Percentiles rank a stretch among this genome's conserved stretches.
Evolutionary conservation across 2,329 filamentous ascomycete species (phyloP).

Genomic region (Cytospora chrysosperma): DNA sequence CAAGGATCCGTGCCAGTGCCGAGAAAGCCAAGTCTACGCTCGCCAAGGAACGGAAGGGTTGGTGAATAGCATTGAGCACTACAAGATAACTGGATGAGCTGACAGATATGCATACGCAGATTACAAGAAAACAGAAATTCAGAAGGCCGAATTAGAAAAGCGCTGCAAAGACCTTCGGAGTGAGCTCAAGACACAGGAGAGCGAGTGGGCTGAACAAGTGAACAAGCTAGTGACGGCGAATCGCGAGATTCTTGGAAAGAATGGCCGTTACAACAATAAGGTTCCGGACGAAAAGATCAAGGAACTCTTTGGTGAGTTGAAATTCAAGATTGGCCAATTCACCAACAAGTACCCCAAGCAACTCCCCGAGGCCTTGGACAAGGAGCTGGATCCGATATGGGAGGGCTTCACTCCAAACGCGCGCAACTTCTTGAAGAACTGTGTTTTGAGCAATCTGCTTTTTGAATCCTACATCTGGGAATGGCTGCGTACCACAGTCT

Average conservation of each 20-base stretch:
- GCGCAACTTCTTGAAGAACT: neutral
- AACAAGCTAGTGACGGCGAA: constrained; percentile 1
- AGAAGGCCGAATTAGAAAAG: neutral
- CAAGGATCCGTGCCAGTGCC: neutral
- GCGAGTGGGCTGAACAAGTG: neutral
- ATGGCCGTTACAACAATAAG: neutral
- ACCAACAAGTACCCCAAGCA: neutral
- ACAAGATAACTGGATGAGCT: neutral
- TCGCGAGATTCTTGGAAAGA: constrained; percentile 1
- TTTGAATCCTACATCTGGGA: constrained; percentile 19
- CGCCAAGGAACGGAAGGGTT: neutral
- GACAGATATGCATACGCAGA: neutral
- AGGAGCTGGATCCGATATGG: neutral
- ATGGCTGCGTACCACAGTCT: neutral
- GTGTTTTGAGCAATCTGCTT: neutral
- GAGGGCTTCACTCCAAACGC: neutral
- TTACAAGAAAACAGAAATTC: neutral
- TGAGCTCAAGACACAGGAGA: neutral
- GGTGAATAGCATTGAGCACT: neutral
- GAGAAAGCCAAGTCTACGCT: neutral
- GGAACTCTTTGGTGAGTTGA: constrained; percentile 10
- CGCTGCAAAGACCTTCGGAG: neutral
- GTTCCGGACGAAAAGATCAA: constrained; percentile 23
- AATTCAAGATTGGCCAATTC: constrained; percentile 24
- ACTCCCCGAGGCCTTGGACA: neutral